A percentile compares a stretch with the other conserved stretches of the same genome.
These are phyloP conservation scores for Botrytis tulipae DNA, from an alignment of 2,329 filamentous ascomycete species.

Conservation along the genomic window DNA sequence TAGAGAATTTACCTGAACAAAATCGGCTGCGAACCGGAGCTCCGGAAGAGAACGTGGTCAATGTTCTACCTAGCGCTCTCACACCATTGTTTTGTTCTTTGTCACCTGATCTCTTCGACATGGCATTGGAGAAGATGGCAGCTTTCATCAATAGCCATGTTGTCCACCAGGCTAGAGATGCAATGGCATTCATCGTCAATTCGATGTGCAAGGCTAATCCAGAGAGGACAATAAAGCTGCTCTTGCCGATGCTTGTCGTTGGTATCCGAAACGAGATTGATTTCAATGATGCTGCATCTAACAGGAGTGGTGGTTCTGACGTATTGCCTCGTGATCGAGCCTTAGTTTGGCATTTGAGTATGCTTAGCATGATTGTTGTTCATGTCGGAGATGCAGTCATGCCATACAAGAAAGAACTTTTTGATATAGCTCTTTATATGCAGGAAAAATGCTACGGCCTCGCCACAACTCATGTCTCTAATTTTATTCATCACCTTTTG, in stretches of 20 bases:
- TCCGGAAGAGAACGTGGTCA: constrained; percentile 95
- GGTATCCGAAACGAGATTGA: constrained; percentile 97
- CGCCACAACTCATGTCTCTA: constrained; percentile 93
- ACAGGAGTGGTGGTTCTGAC: constrained; percentile 88
- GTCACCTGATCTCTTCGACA: constrained; percentile 89
- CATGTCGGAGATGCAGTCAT: constrained; percentile 90
- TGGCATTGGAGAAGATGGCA: constrained; percentile 86
- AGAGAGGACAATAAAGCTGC: constrained; percentile 84
- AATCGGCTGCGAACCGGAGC: constrained; percentile 84
- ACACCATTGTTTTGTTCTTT: constrained; percentile 86
- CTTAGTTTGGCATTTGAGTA: constrained; percentile 93
- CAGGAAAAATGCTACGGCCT: constrained; percentile 92
- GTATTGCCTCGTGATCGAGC: constrained; percentile 89
- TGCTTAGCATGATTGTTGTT: constrained; percentile 97
- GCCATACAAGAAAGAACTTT: constrained; percentile 82
- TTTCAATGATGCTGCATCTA: constrained; percentile 92
- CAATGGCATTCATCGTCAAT: constrained; percentile 98
- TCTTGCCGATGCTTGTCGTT: constrained; percentile 85
- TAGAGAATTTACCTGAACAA: constrained; percentile 93
- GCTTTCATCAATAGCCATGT: constrained; percentile 92
- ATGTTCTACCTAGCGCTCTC: constrained; percentile 87
- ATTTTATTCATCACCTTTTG: constrained; percentile 93
- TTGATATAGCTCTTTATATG: constrained; percentile 93
- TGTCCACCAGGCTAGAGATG: constrained; percentile 93
- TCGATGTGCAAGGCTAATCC: constrained; percentile 94